A percentile compares a stretch with the other conserved stretches of the same genome.
phyloP scores from a whole-genome alignment of 2,329 filamentous ascomycete species.

The Fusarium sp. region DNA sequence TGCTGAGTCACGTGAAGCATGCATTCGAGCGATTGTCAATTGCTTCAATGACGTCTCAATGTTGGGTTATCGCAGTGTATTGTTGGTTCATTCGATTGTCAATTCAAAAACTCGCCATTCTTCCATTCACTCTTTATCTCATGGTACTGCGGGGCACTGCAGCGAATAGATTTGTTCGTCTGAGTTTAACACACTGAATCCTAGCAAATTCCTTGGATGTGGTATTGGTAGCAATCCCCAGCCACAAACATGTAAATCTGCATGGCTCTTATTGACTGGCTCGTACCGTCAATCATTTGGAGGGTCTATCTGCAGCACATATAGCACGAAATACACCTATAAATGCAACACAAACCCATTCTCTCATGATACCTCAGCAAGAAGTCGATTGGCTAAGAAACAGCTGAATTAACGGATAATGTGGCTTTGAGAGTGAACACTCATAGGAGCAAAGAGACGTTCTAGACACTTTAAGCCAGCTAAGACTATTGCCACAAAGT shows the following conservation, averaged over 20 bases:
- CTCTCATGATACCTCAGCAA: not conserved
- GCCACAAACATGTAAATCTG: not conserved
- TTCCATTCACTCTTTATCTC: not conserved
- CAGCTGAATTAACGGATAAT: conserved; percentile 19
- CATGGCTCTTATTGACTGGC: not conserved
- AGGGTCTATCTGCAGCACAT: not conserved
- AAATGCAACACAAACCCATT: not conserved
- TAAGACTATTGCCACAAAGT: not conserved
- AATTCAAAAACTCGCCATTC: not conserved
- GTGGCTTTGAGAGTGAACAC: not conserved
- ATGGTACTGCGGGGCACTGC: not conserved
- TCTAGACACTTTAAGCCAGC: not conserved
- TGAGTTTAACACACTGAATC: not conserved
- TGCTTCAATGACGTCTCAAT: not conserved
- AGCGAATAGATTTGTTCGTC: not conserved
- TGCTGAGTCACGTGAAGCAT: conserved; percentile 8
- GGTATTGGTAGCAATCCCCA: not conserved
- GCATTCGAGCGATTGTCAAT: not conserved
- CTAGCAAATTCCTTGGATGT: not conserved
- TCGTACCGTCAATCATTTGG: not conserved
- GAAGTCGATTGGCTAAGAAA: not conserved
- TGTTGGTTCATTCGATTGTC: not conserved
- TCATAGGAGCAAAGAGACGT: not conserved
- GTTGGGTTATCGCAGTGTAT: not conserved
- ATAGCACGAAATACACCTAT: not conserved